Base-by-base conservation (phyloP, 2,329 filamentous ascomycete species). In the Aspergillus sp. region DNA sequence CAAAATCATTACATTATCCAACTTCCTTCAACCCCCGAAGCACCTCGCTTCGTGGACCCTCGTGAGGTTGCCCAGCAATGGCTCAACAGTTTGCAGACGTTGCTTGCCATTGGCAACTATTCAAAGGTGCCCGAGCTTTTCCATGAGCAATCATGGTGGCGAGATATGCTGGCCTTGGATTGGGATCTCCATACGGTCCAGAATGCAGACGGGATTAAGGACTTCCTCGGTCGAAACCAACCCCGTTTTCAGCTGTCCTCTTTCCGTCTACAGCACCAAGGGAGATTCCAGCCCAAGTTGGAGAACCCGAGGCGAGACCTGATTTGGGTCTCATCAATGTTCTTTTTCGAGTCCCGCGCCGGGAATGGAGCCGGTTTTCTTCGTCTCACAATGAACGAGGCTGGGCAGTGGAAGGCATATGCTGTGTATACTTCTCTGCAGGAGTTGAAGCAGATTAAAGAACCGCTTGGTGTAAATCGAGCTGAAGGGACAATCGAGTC, bases 131-230 rank as follows among this genome's bases (percentile, higher is more conserved):
- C 49, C 20, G 27, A 46, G 1, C 53, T 71, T 5, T 66, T 72
- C 43, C 65, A 69, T 12, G 37, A 54, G 15, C 66, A 69, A n/a
- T 68, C 68, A 7, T 70, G 66, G 63, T 70, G 68, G 66, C 63
- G 69, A 4, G 69, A 72, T 27, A 65, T 67, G 53, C 55, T 71
- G n/a, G 62, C 61, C 5, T 51, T 72, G 10, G 63, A 65, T 37
- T 71, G 69, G 69, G 64, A 71, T 33, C 59, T 69, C 44, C 68
- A 62, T 15, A 67, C 67, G 4, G 53, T 69, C 19, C 60, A 63
- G 30, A 60, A 57, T 3, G 56, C 56, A n/a, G 43, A 53, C 1
- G 58, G 60, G 5, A 70, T 71, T 19, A 50, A 59, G 19, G 51
- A 53, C 2, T 68, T 67, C 47, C 52, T 72, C 7, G 45, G 55